Conservation (phyloP, 257 asterid genomes). For the Nicotiana knightiana region DNA sequence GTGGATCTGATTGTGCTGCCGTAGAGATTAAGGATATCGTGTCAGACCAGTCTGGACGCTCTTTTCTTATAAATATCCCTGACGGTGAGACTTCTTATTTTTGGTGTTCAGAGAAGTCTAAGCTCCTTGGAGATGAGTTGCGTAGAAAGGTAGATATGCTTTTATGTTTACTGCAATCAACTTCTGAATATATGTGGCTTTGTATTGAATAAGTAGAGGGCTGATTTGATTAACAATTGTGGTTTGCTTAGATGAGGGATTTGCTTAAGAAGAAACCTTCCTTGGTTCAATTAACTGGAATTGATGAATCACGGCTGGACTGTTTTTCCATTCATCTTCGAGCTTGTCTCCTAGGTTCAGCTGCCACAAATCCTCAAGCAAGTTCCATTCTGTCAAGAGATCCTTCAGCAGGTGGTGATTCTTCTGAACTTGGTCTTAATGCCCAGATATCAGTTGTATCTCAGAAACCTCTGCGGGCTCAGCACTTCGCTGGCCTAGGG, state of each 20-base stretch:
- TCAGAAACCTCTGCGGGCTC: slow-evolving; percentile 36
- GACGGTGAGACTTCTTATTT: slow-evolving; percentile 44
- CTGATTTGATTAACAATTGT: slow-evolving; percentile 4
- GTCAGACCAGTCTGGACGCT: slow-evolving; percentile 79
- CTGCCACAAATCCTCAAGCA: slow-evolving; percentile 30
- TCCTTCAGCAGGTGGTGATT: slow-evolving; percentile 26
- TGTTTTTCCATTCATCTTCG: slow-evolving; percentile 70
- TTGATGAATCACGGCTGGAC: slow-evolving; percentile 67
- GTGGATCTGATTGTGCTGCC: slow-evolving; percentile 30
- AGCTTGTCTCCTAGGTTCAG: slow-evolving; percentile 67
- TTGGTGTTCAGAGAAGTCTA: slow-evolving; percentile 81
- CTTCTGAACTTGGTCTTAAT: slow-evolving; percentile 29
- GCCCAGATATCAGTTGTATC: slow-evolving; percentile 38
- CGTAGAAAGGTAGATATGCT: slow-evolving; percentile 52
- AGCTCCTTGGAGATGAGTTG: slow-evolving; percentile 65
- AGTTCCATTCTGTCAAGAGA: slow-evolving; percentile 21
- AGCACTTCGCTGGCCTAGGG: slow-evolving; percentile 41
- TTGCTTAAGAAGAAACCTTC: slow-evolving; percentile 64
- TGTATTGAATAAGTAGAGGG: not conserved
- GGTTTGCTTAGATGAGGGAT: slow-evolving; percentile 65
- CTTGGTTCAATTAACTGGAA: slow-evolving; percentile 80
- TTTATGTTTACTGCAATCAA: not conserved
- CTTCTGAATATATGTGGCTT: not conserved
- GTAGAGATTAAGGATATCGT: slow-evolving; percentile 54
- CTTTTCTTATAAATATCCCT: slow-evolving; percentile 50